A percentile compares a stretch with the other conserved stretches of the same genome.
Evolutionary conservation across 1,139 yeast species (phyloP).

Genomic region (Kodamaea alishanica): DNA sequence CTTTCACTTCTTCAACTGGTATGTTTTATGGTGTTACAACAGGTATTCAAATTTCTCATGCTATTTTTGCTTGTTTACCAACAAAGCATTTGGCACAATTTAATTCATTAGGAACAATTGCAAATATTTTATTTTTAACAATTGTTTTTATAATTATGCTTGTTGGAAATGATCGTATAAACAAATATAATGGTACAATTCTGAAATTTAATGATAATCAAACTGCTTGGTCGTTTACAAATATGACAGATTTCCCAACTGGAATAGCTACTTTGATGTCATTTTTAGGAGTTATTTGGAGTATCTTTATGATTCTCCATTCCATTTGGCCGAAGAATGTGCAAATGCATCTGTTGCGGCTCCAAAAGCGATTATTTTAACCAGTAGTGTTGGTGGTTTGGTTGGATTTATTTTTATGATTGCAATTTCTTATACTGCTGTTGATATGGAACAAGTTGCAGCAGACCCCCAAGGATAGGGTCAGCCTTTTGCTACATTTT

Average conservation of each 20-base stretch:
- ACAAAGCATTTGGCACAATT: constrained; percentile 57
- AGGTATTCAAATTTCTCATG: constrained; percentile 51
- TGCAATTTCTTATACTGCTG: constrained; percentile 63
- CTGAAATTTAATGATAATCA: constrained; percentile 49
- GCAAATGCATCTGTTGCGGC: constrained; percentile 62
- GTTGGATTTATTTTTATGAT: constrained; percentile 63
- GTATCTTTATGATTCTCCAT: constrained; percentile 72
- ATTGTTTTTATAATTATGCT: constrained; percentile 57
- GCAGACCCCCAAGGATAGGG: constrained; percentile 52
- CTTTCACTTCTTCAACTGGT: constrained; percentile 18
- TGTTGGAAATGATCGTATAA: constrained; percentile 47
- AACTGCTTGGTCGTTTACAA: constrained; percentile 54
- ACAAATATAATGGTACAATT: constrained; percentile 25
- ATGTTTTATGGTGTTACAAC: constrained; percentile 26
- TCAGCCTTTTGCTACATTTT: constrained; percentile 61
- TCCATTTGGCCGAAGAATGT: constrained; percentile 71
- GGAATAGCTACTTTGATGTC: constrained; percentile 61
- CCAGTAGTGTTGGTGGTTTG: constrained; percentile 58
- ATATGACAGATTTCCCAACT: constrained; percentile 64
- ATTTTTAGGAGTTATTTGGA: constrained; percentile 69
- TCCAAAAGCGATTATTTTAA: constrained; percentile 64
- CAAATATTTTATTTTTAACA: constrained; percentile 49
- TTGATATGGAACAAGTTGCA: constrained; percentile 47
- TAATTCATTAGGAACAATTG: constrained; percentile 49
- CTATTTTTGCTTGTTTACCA: constrained; percentile 46